Evolutionary conservation across 2,329 filamentous ascomycete species (phyloP), one percentile per base, ranked within the genome.

Genomic region (Hortaea sp.): DNA sequence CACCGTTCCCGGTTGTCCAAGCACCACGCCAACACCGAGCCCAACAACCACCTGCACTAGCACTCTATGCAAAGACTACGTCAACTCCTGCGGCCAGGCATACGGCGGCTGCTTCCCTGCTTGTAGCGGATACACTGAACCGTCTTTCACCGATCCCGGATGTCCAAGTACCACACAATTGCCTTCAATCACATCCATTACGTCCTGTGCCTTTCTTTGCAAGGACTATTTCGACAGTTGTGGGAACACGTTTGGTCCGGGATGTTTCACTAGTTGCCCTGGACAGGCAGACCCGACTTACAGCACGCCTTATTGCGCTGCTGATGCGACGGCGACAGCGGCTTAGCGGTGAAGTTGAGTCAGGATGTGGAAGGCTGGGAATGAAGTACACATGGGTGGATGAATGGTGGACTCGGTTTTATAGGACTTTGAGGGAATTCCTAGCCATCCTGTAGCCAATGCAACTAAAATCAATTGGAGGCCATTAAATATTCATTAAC

Each of bases 221-320:
- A 44, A 53, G 39, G 45, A 49, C 31, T 46, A 42, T 10, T 50
- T 50, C 34, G 50, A 55, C 31, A 39, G 40, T 29, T 57, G 54
- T 34, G 53, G 51, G 7, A 49, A 55, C 38, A 55, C 53, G 9
- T 57, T 48, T 44, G 53, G 53, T 6, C 50, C 52, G 4, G 53
- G 53, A 7, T 56, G 53, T 32, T 56, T 49, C 29, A 50, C 52
- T 7, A 42, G 13, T 12, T 56, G 52, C 41, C 42, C 50, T 2
- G 50, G 48, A 5, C 34, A 35, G 12, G 29, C 47, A 6, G 40
- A 37, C 34, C 50, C 52, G 7, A 45, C 29, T n/a, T 54, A 47
- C 39, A 54, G 47, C 12, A 49, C 41, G 28, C 53, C 20, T 20
- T 20, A 20, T 20, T 20, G 20, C 20, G 20, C 20, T 20, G 20